Percentiles rank a stretch among this genome's conserved stretches.
These are phyloP conservation scores for Cryptococcus maquisensis DNA, from an alignment of 1,284 basidiomycete species.

Conservation along the genomic window DNA sequence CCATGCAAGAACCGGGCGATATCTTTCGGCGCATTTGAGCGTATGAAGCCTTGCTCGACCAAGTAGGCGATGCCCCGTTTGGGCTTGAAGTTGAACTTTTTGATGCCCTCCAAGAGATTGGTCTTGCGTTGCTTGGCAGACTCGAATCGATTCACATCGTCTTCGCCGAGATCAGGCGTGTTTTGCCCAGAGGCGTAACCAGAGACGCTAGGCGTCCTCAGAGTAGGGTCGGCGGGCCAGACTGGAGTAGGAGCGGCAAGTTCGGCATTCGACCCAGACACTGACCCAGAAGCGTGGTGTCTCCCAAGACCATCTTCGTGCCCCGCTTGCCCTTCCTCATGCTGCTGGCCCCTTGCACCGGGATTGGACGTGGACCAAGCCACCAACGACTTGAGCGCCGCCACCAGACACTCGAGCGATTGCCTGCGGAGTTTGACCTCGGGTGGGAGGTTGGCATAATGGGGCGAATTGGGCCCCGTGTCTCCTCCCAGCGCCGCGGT, in stretches of 20 bases:
- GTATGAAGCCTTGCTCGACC: constrained; percentile 83
- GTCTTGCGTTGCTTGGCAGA: constrained; percentile 97
- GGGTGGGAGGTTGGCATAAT: constrained; percentile 63
- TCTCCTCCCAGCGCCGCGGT: constrained; percentile 58
- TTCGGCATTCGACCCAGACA: constrained; percentile 35
- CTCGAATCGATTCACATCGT: constrained; percentile 92
- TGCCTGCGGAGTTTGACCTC: constrained; percentile 82
- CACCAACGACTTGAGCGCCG: constrained; percentile 80
- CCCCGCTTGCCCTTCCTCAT: background rate
- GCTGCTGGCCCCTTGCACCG: background rate
- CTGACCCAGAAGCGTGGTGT: constrained; percentile 13
- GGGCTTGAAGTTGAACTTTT: constrained; percentile 98
- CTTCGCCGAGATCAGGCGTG: constrained; percentile 66
- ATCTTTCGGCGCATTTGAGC: constrained; percentile 67
- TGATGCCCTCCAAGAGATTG: constrained; percentile 88
- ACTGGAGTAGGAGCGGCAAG: constrained; percentile 26
- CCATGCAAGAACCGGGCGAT: constrained; percentile 82
- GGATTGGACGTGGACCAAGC: constrained; percentile 66
- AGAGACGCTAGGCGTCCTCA: constrained; percentile 11
- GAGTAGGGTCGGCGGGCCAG: constrained; percentile 23
- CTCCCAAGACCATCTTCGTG: constrained; percentile 30
- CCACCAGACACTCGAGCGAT: constrained; percentile 81
- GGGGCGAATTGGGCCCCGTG: constrained; percentile 39
- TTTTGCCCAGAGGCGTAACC: constrained; percentile 46
- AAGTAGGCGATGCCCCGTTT: constrained; percentile 91